A percentile compares a stretch with the other conserved stretches of the same genome.
phyloP scores from a whole-genome alignment of 2,329 filamentous ascomycete species.

The Dendrostoma leiphaemia region DNA sequence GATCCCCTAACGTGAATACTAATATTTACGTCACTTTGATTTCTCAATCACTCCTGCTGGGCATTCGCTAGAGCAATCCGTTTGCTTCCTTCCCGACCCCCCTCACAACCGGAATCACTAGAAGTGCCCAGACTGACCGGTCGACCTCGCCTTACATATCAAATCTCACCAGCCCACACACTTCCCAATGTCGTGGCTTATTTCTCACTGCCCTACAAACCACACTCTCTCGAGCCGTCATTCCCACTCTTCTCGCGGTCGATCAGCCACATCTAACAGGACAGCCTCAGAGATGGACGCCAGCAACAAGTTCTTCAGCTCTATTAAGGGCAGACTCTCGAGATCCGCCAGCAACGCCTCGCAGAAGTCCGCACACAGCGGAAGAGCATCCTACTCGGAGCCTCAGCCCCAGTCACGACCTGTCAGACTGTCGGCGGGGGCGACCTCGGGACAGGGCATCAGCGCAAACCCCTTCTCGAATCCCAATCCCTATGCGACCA shows the following conservation, averaged over 20 bases:
- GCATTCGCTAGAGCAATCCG: background rate
- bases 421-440: slow-evolving; percentile 9
- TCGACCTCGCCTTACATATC: background rate
- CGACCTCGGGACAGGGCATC: slow-evolving; percentile 13
- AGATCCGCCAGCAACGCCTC: slow-evolving; percentile 23
- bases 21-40: background rate
- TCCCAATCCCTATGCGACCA: slow-evolving; percentile 17
- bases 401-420: slow-evolving; percentile 7
- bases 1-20: too few relatives aligned
- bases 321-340: slow-evolving; percentile 34
- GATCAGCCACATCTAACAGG: background rate
- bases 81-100: background rate
- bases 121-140: too few relatives aligned
- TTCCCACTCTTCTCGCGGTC: background rate
- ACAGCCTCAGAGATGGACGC: slow-evolving; percentile 8
- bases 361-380: background rate
- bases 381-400: slow-evolving; percentile 22
- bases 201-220: slow-evolving; percentile 9
- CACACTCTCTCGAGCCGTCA: background rate
- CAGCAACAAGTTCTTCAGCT: slow-evolving; percentile 23
- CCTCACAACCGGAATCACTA: too few relatives aligned
- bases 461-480: slow-evolving; percentile 22
- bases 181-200: slow-evolving; percentile 11
- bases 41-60: background rate
- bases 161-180: background rate